A percentile compares a stretch with the other conserved stretches of the same genome.
These are phyloP conservation scores for Pichia californica DNA, from an alignment of 805 yeast species.

Conservation along the genomic window DNA sequence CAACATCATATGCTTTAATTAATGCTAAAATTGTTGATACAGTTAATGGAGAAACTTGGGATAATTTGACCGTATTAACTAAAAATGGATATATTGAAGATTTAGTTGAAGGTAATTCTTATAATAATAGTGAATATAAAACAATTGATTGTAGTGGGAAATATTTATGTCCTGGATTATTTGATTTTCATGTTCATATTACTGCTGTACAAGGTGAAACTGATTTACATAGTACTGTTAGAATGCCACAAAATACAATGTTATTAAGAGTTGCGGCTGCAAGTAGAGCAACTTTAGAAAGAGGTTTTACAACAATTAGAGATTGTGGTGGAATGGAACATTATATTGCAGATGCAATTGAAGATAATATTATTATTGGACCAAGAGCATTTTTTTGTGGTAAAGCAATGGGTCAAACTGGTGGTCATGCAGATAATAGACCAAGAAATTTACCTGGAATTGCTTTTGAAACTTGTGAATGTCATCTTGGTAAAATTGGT, in stretches of 20 bases:
- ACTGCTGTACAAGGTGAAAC: conserved; percentile 23
- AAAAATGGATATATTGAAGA: conserved; percentile 17
- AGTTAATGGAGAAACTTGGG: conserved; percentile 12
- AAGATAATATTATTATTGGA: conserved; percentile 23
- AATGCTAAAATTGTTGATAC: conserved; percentile 21
- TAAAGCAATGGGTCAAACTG: conserved; percentile 25
- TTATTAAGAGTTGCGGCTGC: conserved; percentile 19
- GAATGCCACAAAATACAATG: conserved; percentile 17
- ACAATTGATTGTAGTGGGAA: conserved; percentile 22
- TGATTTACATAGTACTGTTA: conserved; percentile 16
- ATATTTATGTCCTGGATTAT: conserved; percentile 24
- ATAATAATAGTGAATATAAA: conserved; percentile 6
- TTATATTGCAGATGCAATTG: conserved; percentile 21
- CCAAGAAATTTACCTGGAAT: conserved; percentile 20
- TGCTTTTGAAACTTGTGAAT: conserved; percentile 21
- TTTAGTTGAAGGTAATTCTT: conserved; percentile 1
- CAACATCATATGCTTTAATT: conserved; percentile 17
- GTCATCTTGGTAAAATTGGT: conserved; percentile 20
- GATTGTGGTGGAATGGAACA: conserved; percentile 25
- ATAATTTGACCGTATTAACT: conserved; percentile 16
- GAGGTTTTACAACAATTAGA: conserved; percentile 25
- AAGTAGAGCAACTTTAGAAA: conserved; percentile 18
- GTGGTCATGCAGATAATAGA: conserved; percentile 26
- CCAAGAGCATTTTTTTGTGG: conserved; percentile 24
- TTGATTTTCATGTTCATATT: conserved; percentile 25